These are phyloP conservation scores for Anthracocystis panici-leucophaei DNA, from an alignment of 1,284 basidiomycete species.

Conservation along the genomic window DNA sequence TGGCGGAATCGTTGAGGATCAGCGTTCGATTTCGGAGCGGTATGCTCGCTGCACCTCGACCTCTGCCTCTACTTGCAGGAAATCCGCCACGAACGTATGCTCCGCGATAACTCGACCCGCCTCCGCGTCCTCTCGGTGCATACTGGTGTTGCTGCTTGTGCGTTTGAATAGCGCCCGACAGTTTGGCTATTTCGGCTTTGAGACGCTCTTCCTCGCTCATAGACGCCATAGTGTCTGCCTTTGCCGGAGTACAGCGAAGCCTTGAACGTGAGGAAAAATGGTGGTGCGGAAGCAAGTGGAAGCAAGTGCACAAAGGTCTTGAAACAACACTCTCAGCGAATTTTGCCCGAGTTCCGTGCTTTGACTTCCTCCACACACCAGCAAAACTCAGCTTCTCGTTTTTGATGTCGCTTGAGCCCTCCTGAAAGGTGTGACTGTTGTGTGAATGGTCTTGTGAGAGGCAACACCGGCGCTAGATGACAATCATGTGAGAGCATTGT, in stretches of 20 bases:
- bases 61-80: slow-evolving; percentile 26
- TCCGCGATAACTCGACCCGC: slow-evolving; percentile 24
- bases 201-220: slow-evolving; percentile 56
- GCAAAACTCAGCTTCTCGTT: not conserved
- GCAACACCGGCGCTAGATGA: too few species aligned
- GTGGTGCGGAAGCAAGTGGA: slow-evolving; percentile 7
- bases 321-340: not conserved
- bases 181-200: slow-evolving; percentile 62
- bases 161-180: slow-evolving; percentile 61
- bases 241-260: not conserved
- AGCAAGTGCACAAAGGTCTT: slow-evolving; percentile 8
- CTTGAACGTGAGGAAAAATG: not conserved
- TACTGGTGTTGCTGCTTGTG: slow-evolving; percentile 43
- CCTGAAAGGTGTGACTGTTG: not conserved
- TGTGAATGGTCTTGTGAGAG: too few species aligned
- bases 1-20: slow-evolving; percentile 40
- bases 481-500: too few species aligned
- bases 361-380: slow-evolving; percentile 20
- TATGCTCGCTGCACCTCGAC: slow-evolving; percentile 19
- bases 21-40: slow-evolving; percentile 49
- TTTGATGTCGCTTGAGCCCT: too few species aligned
- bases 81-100: slow-evolving; percentile 25
- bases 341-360: slow-evolving; percentile 27
- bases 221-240: slow-evolving; percentile 17
- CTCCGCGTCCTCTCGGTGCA: slow-evolving; percentile 20